Evolutionary conservation across 2,329 filamentous ascomycete genomes (phyloP).

Genomic region (Boeremia lycopersici): DNA sequence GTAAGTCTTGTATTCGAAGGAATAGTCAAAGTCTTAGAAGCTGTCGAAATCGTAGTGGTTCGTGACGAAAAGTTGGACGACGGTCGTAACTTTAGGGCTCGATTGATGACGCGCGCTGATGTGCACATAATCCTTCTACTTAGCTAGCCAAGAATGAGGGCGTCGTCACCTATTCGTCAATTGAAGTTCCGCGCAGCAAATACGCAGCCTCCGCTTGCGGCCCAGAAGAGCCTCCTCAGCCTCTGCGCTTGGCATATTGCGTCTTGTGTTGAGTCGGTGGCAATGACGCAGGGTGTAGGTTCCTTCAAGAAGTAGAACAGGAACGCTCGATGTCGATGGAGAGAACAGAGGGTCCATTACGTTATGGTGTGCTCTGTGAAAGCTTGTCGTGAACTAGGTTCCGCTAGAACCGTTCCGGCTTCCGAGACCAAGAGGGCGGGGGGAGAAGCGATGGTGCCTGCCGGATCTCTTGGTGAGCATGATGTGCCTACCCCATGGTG

Average conservation of each 20-base stretch:
- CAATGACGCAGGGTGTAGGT: slow-evolving; percentile 25
- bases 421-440: slow-evolving; percentile 2
- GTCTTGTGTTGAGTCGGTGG: slow-evolving; percentile 3
- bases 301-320: background rate
- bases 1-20: background rate
- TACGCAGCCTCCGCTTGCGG: slow-evolving; percentile 2
- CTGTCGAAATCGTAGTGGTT: background rate
- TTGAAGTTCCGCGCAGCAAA: background rate
- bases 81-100: slow-evolving; percentile 8
- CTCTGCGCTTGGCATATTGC: slow-evolving; percentile 22
- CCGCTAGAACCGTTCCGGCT: slow-evolving; percentile 12
- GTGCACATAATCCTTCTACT: slow-evolving; percentile 14
- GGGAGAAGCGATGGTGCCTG: background rate
- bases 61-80: background rate
- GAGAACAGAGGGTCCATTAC: slow-evolving; percentile 6
- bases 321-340: background rate
- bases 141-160: slow-evolving; percentile 8
- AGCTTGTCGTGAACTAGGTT: slow-evolving; percentile 7
- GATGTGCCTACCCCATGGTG: background rate
- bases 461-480: background rate
- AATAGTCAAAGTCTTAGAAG: background rate
- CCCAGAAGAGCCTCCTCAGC: slow-evolving; percentile 21
- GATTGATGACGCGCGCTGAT: slow-evolving; percentile 19
- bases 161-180: slow-evolving; percentile 1
- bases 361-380: slow-evolving; percentile 10